These are phyloP conservation scores for Cyclotella choctawhatcheeana DNA, from an alignment of 108 stramenopile species.

Conservation along the genomic window DNA sequence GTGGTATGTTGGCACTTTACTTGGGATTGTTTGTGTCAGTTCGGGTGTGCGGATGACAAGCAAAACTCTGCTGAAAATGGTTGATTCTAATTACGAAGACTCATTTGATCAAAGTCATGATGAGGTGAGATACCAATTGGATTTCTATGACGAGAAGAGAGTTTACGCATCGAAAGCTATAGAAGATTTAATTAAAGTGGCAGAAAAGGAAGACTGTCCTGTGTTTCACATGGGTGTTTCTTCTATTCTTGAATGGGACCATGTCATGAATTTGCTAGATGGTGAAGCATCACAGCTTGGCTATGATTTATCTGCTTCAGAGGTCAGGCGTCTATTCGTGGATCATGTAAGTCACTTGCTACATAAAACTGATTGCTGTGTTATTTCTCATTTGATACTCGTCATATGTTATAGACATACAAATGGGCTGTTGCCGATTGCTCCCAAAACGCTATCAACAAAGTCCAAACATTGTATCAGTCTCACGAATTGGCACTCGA, in stretches of 20 bases:
- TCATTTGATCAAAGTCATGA: not conserved
- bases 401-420: no score
- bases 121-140: slow-evolving; percentile 20
- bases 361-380: no score
- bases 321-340: slow-evolving; percentile 30
- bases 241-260: slow-evolving; percentile 49
- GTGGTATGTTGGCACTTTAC: slow-evolving; percentile 48
- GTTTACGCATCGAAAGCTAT: slow-evolving; percentile 24
- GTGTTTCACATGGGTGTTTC: slow-evolving; percentile 47
- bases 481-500: slow-evolving; percentile 25
- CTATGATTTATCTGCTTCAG: slow-evolving; percentile 14
- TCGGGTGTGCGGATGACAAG: slow-evolving; percentile 19
- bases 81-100: not conserved
- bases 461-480: slow-evolving; percentile 28
- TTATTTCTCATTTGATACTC: no score
- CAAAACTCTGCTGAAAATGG: not conserved
- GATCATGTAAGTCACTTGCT: slow-evolving; percentile 44
- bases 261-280: slow-evolving; percentile 25
- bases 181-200: slow-evolving; percentile 25
- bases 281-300: not conserved
- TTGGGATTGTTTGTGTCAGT: slow-evolving; percentile 42
- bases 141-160: slow-evolving; percentile 17
- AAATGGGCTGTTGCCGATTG: slow-evolving; percentile 30
- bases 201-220: slow-evolving; percentile 23
- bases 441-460: slow-evolving; percentile 25